Base-by-base conservation (phyloP, 495 filamentous ascomycete species). In the Penicillium roqueforti region DNA sequence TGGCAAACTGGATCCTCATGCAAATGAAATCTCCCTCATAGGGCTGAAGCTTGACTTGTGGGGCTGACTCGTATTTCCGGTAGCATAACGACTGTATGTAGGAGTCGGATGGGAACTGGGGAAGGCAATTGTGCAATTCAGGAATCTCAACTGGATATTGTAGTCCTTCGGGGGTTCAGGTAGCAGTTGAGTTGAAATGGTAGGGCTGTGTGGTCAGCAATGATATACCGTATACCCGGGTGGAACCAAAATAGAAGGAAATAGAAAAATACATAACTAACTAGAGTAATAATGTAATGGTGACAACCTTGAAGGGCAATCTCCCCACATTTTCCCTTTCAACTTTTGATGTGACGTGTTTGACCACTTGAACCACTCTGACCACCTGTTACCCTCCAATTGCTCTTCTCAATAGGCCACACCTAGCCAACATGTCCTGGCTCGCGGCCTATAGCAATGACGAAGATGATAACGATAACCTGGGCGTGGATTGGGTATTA, bases 401-500 rank as follows among this genome's bases (percentile, higher is more conserved):
- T 47, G 19, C 28, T n/a, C 29, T n/a, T 29, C 43, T 22, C 38
- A 46, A 13, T 10, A 18, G 13, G 32, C 37, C 34, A 48, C 22
- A 13, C 34, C 16, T n/a, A 29, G 16, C 20, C 28, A 49, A 26
- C 10, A 66, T 68, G 65, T 63, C 58, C 58, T 68, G 65, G 58
- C 56, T 68, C 53, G 66, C 60, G n/a, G 56, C 59, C 18, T 37
- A 69, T 38, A 53, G 45, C 46, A 55, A 55, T 4, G 59, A 61
- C 14, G 51, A 64, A 14, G 59, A 63, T 16, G 67, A 76, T 39
- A 44, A 61, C 29, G 66, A 73, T 10, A 76, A 73, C 47, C 66
- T 71, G 14, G 72, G 73, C 0, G 63, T 74, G n/a, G 70, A 76
- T 40, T 76, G 73, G 73, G 73, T 76, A 11, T 43, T 76, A 14